Base-by-base conservation (phyloP, 2,329 filamentous ascomycete species). In the Fusarium avenaceum region DNA sequence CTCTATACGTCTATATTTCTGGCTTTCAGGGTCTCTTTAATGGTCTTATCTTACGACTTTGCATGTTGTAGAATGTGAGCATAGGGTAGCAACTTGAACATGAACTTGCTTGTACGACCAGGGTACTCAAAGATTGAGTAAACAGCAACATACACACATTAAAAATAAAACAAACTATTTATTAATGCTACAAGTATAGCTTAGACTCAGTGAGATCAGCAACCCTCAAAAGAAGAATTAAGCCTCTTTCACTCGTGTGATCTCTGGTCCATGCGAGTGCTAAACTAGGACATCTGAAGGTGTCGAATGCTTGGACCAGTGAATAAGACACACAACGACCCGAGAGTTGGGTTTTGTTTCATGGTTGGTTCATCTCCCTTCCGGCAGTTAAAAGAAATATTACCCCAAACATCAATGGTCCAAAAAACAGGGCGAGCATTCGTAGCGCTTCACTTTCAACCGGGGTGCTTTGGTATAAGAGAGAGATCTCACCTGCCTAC, bases 381-480 rank as follows among this genome's bases (percentile, higher is more conserved):
- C 26, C 53, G 66, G 53, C 50, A 69, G 55, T 68, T 48, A 20
- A 43, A 30, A 43, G 52, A 33, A 43, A 55, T 40, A 40, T 28
- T 55, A 62, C 57, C 58, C 57, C 58, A n/a, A 42, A 62, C 24
- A 30, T 17, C 17, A n/a, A 28, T 32, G 30, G 39, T 38, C 7
- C 35, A n/a, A 62, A 67, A 68, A 69, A 57, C 56, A 33, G 39
- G 66, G 66, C 66, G 66, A 49, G 44, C 65, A 57, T 26, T 35
- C 14, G 19, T 56, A 45, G n/a, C 48, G 58, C 64, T 61, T 68
- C 54, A 50, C 43, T 57, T 56, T 46, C 28, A 28, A 45, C 26
- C 13, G 42, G 52, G 46, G 48, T 63, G 49, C 26, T 62, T 62
- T 50, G 43, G 53, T 69, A 69, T 67, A 70, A 70, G 57, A 53